phyloP scores from a whole-genome alignment of 371 early-diverging fungal species.

The Mortierella sp. region DNA sequence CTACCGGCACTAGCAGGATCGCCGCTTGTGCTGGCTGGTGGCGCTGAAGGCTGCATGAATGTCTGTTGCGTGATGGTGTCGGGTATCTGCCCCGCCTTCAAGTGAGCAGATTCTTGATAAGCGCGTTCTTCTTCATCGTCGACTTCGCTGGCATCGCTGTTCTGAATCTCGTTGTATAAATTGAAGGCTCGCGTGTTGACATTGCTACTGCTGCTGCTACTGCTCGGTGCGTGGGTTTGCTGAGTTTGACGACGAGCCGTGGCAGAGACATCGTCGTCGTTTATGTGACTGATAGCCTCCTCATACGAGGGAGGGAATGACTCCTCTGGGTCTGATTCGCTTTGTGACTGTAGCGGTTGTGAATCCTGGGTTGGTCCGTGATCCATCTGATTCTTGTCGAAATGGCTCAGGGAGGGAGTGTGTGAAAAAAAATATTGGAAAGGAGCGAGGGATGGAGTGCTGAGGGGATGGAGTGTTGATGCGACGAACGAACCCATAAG shows the following conservation, averaged over 20 bases:
- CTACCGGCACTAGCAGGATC: neutral
- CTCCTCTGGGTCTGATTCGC: constrained; percentile 10
- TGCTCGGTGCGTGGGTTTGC: neutral
- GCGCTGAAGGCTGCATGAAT: constrained; percentile 14
- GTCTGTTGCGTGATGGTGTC: constrained; percentile 5
- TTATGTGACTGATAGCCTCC: constrained; percentile 41
- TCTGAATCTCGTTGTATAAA: constrained; percentile 18
- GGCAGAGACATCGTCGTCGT: constrained; percentile 5
- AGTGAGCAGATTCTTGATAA: neutral
- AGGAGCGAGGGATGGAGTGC: too few species aligned
- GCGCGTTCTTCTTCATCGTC: constrained; percentile 1
- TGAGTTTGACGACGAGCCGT: neutral
- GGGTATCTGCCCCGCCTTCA: constrained; percentile 6
- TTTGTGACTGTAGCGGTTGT: neutral
- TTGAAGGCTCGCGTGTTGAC: neutral
- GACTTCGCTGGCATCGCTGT: constrained; percentile 3
- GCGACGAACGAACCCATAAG: too few species aligned
- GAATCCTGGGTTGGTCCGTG: constrained; percentile 7
- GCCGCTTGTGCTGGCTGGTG: neutral
- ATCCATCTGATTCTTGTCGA: constrained; percentile 3
- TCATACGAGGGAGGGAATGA: constrained; percentile 45
- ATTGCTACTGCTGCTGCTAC: constrained; percentile 11
- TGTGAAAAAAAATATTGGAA: too few species aligned
- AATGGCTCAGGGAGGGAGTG: too few species aligned
- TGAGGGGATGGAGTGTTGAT: too few species aligned